These are phyloP conservation scores for Alternaria angustiovoidea DNA, from an alignment of 2,329 filamentous ascomycete genomes.

Conservation along the genomic window DNA sequence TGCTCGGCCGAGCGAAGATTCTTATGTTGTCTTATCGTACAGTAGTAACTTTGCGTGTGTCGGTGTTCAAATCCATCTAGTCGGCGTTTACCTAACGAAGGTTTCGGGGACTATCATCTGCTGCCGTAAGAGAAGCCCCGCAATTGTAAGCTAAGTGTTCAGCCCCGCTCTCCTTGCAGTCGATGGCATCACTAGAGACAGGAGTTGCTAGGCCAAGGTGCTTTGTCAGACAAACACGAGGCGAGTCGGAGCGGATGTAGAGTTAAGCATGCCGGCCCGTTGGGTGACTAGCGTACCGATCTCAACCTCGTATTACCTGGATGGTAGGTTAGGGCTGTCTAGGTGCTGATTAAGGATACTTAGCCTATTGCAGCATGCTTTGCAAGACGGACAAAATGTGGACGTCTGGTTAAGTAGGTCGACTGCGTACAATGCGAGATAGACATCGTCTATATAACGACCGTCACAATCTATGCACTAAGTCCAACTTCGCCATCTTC, in stretches of 20 bases:
- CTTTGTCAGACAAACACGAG: not conserved
- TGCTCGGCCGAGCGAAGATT: not conserved
- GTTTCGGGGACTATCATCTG: not conserved
- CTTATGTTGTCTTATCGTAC: not conserved
- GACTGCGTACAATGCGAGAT: slow-evolving; percentile 29
- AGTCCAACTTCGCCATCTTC: too few relatives aligned
- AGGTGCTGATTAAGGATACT: not conserved
- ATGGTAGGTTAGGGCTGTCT: not conserved
- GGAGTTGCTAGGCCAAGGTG: not conserved
- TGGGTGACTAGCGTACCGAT: not conserved
- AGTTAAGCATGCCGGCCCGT: not conserved
- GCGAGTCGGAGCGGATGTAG: not conserved
- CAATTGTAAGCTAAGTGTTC: not conserved
- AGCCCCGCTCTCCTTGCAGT: not conserved
- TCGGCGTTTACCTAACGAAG: not conserved
- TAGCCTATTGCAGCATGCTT: not conserved
- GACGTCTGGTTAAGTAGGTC: slow-evolving; percentile 13
- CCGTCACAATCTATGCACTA: not conserved
- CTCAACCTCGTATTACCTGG: not conserved
- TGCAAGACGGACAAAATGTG: slow-evolving; percentile 2
- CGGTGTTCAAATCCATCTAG: not conserved
- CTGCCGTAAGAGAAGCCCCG: not conserved
- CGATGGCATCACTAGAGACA: not conserved
- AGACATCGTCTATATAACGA: not conserved
- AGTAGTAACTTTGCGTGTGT: too few relatives aligned